Evolutionary conservation across 768 basidiomycete species (phyloP).

Genomic region (Butyriboletus loyo): DNA sequence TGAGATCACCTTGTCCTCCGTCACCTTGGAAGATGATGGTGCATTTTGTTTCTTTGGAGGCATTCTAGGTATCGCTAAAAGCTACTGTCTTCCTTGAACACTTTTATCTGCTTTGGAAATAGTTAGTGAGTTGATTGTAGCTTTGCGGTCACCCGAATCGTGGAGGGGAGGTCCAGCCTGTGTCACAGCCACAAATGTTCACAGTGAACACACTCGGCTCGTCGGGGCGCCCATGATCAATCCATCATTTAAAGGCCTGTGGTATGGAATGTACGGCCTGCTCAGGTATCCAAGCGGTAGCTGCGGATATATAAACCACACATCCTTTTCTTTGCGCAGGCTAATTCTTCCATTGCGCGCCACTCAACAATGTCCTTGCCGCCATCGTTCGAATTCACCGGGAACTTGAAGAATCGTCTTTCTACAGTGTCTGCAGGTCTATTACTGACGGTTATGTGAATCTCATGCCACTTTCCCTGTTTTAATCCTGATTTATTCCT

Average conservation of each 20-base stretch:
- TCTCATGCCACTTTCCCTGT: neutral
- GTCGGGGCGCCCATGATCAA: neutral
- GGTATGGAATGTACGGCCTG: no score
- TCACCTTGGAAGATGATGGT: conserved; percentile 61
- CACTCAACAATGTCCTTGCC: conserved; percentile 1
- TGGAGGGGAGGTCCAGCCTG: neutral
- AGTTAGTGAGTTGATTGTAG: neutral
- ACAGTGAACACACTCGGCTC: neutral
- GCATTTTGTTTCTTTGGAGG: conserved; percentile 75
- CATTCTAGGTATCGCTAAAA: conserved; percentile 40
- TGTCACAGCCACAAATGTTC: conserved; percentile 3
- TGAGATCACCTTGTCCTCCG: conserved; percentile 72
- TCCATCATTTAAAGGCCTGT: no score
- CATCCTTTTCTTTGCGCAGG: neutral
- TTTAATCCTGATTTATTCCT: neutral
- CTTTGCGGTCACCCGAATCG: neutral
- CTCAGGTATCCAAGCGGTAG: neutral
- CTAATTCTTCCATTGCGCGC: neutral
- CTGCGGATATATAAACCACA: conserved; percentile 9
- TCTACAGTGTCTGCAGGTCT: conserved; percentile 9
- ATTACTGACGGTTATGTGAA: conserved; percentile 14
- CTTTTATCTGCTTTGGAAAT: neutral
- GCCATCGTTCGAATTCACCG: neutral
- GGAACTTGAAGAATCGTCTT: neutral
- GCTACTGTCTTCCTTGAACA: neutral